A percentile compares a stretch with the other conserved stretches of the same genome.
Conservation (phyloP, 164 flowering plant genomes). For the Piper longum region DNA sequence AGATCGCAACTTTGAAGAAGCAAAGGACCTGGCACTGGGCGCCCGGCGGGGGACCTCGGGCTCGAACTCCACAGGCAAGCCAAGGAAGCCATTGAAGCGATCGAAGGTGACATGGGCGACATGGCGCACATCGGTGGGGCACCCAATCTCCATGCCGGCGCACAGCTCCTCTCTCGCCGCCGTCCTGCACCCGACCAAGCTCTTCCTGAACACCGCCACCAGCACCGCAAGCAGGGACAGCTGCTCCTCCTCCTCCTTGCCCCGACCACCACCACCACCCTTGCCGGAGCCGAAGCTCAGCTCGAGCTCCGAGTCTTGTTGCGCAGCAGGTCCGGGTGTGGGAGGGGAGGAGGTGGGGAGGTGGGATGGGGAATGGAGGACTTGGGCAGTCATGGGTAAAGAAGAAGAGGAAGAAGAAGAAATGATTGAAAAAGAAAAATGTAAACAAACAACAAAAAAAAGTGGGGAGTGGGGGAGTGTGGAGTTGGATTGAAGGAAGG, state of each 20-base stretch:
- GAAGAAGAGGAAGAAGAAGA: too few relatives aligned
- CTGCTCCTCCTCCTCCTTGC: constrained; percentile 25
- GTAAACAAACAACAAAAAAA: too few relatives aligned
- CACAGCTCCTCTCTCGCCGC: constrained; percentile 25
- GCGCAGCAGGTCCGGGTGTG: neutral
- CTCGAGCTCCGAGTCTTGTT: too few relatives aligned
- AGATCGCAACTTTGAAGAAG: too few relatives aligned
- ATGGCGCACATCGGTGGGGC: constrained; percentile 80
- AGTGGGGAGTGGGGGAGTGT: too few relatives aligned
- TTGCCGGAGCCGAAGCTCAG: too few relatives aligned
- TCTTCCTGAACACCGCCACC: constrained; percentile 54
- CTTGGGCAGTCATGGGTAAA: too few relatives aligned
- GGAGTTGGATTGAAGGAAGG: too few relatives aligned
- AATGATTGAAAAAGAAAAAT: too few relatives aligned
- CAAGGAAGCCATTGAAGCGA: constrained; percentile 82
- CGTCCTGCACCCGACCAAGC: constrained; percentile 46
- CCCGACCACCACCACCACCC: neutral
- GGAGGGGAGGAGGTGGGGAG: constrained; percentile 3
- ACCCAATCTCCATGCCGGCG: constrained; percentile 70
- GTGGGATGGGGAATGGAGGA: too few relatives aligned
- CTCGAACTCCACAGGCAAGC: constrained; percentile 88
- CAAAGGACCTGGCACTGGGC: constrained; percentile 79
- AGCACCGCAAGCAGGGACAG: constrained; percentile 63
- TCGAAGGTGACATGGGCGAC: constrained; percentile 96
- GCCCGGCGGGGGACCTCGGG: constrained; percentile 76